Percentiles rank a stretch among this genome's conserved stretches.
Conservation (phyloP, 768 basidiomycete species). For the Rhodotorula diobovata region DNA sequence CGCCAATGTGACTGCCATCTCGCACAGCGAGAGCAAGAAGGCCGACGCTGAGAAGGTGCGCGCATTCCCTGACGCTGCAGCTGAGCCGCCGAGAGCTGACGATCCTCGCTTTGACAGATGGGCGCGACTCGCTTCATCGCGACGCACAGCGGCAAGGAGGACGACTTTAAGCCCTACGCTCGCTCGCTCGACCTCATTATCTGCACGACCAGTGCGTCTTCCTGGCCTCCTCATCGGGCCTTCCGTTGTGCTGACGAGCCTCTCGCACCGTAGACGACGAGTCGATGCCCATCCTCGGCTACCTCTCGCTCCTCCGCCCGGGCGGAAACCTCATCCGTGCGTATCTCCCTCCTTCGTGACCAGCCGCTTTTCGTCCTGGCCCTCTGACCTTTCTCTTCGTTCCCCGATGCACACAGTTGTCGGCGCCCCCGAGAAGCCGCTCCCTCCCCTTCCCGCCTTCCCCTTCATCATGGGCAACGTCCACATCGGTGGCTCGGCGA, state of each 20-base stretch:
- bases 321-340: slow-evolving; percentile 59
- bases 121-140: slow-evolving; percentile 58
- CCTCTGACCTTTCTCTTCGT: not conserved
- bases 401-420: slow-evolving; percentile 9
- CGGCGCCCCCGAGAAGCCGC: slow-evolving; percentile 36
- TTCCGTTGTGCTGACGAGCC: no score
- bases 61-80: no score
- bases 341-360: slow-evolving; percentile 52
- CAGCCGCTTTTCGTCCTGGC: not conserved
- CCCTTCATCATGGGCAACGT: slow-evolving; percentile 32
- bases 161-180: slow-evolving; percentile 44
- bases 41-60: slow-evolving; percentile 54
- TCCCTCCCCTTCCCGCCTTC: slow-evolving; percentile 31
- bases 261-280: no score
- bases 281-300: slow-evolving; percentile 54
- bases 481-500: slow-evolving; percentile 39
- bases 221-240: no score
- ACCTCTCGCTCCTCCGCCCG: slow-evolving; percentile 56
- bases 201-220: slow-evolving; percentile 50
- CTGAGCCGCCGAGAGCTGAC: not conserved
- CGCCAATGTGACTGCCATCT: slow-evolving; percentile 59
- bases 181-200: slow-evolving; percentile 50
- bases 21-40: slow-evolving; percentile 56
- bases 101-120: slow-evolving; percentile 42
- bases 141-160: slow-evolving; percentile 49